Evolutionary conservation across 306 rosid genomes (phyloP), one percentile per base, ranked within the genome.

Genomic region (Crotalaria pallida): DNA sequence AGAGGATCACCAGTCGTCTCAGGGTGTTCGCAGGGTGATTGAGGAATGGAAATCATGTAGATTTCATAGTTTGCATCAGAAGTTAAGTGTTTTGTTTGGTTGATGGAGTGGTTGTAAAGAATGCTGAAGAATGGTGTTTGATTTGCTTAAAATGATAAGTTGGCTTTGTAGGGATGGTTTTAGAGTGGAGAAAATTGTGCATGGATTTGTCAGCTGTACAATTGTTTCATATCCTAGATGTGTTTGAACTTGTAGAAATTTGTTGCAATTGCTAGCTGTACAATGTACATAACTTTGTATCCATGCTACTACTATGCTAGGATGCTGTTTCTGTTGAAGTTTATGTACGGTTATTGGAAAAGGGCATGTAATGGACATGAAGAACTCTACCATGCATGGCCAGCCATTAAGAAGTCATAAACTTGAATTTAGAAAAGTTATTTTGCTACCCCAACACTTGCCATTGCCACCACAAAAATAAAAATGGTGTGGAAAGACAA

Each of bases 1-100:
- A 68, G 75, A 88, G 88, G 31, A 93, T 93, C 79, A 84, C 23
- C 51, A 77, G 9, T 72, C 97, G 96, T 69, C 87, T 93, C 41
- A 84, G 91, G 92, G 85, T 93, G 41, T 90, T 72, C 64, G 63
- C 78, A 0, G 97, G 94, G 10, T 92, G 87, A 85, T 72, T 33
- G 58, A 51, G 52, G 8, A 56, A 77, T 29, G 22, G 13, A 17
- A 51, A 57, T 40, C 15, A 7, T 48, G 60, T 47, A 76, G 27
- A 45, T 27, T 6, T 11, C 2, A 22, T 33, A 7, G 41, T 51
- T 33, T 71, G 40, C 50, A 18, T 47, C 6, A 13, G 13, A 44
- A 24, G 10, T 2, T 1, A 31, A 31, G 36, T 6, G 9, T 21
- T 65, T 7, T 11, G 8, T 31, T 5, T 13, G 4, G n/a, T 61